Evolutionary conservation across 441 rosid genomes (phyloP).

Genomic region (Eutrema salsugineum): DNA sequence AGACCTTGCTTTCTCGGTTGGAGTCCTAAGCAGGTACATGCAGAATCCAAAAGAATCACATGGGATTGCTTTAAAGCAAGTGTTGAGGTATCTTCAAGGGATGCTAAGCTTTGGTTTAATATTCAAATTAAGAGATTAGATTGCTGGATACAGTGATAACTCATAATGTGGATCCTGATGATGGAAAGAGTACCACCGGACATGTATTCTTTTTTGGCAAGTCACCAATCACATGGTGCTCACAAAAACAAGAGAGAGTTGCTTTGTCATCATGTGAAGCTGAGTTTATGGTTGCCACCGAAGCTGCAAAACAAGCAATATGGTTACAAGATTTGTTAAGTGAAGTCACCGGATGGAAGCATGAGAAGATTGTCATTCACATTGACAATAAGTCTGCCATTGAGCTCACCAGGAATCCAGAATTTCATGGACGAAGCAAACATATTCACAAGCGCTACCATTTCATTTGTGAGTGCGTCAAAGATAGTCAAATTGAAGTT

Average conservation of each 20-base stretch:
- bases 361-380: too few relatives aligned
- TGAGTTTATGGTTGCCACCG: too few relatives aligned
- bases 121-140: background rate
- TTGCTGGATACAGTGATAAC: too few relatives aligned
- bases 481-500: background rate
- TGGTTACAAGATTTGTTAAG: too few relatives aligned
- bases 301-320: too few relatives aligned
- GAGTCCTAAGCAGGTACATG: background rate
- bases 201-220: background rate
- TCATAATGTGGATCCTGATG: background rate
- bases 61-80: too few relatives aligned
- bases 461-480: background rate
- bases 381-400: too few relatives aligned
- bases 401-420: background rate
- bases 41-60: too few relatives aligned
- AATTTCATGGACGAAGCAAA: background rate
- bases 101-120: background rate
- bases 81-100: background rate
- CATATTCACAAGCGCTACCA: background rate
- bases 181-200: background rate
- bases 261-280: too few relatives aligned
- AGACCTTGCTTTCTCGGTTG: background rate
- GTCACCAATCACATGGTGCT: background rate
- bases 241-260: background rate
- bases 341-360: too few relatives aligned